Base-by-base conservation (phyloP, 2,329 filamentous ascomycete genomes). In the Elsinoe perseae region DNA sequence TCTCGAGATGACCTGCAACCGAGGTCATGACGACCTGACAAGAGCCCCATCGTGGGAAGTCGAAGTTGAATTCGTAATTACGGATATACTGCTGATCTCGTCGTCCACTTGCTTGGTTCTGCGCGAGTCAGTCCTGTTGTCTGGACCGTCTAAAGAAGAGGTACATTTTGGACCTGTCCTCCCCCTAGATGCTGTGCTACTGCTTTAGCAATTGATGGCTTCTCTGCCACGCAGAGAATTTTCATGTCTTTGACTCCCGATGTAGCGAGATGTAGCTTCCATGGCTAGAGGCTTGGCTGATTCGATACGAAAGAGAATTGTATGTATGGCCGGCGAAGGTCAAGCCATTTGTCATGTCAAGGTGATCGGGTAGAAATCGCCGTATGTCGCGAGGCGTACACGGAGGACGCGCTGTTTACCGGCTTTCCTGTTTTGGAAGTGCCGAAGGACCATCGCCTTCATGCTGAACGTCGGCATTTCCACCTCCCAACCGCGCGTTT, bases 191-290 rank as follows among this genome's bases (percentile, higher is more conserved):
- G 92, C 57, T 84, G 82, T 36, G 93, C 89, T 50, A 98, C 92
- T 34, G 92, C 90, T 72, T 93, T 96, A 57, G 93, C 89, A 61
- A 98, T 96, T 40, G 92, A 95, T 32, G 90, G 90, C 78, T 98
- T 91, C 71, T 91, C 86, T 59, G 86, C 87, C 62, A 91, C 86
- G 68, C 86, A 90, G 54, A 91, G 75, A 58, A 89, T 82, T 64
- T 78, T 81, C 56, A 69, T 70, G 59, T 68, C 68, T 73, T 74
- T 75, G 46, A 43, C 23, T 42, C 34, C 23, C 21, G 23, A n/a
- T 14, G 6, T 10, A 30, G 34, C 14, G 23, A 9, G 32, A 36
- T n/a, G 14, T 21, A n/a, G 23, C 43, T 48, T 48, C 43, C 32
- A 36, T 36, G 32, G 12, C n/a, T 36, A 14, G 3, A 10, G 10